These are phyloP conservation scores for Auxenochlorella pyrenoidosa DNA, from an alignment of 139 green algal species.

Conservation along the genomic window DNA sequence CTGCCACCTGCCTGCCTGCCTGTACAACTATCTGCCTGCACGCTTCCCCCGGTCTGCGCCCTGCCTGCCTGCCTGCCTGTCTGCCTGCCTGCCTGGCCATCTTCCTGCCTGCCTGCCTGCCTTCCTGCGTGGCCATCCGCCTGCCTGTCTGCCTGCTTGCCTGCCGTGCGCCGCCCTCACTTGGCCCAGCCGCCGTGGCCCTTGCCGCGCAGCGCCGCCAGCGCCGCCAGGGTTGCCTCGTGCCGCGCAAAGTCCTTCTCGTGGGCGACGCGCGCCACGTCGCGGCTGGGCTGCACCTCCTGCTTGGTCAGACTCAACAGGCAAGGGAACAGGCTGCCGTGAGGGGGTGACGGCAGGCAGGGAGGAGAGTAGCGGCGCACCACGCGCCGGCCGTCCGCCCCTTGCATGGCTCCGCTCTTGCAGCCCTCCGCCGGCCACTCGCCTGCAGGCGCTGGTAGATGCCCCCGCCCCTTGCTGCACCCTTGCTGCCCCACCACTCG, in stretches of 20 bases:
- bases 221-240: constrained; percentile 11
- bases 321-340: too few species aligned
- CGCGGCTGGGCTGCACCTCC: constrained; percentile 29
- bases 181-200: neutral
- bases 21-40: neutral
- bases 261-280: constrained; percentile 10
- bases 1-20: neutral
- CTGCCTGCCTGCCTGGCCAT: neutral
- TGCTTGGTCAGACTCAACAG: neutral
- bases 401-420: too few species aligned
- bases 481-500: too few species aligned
- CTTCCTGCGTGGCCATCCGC: neutral
- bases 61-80: neutral
- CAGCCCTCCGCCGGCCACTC: too few species aligned
- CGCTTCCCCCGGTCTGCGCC: too few species aligned
- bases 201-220: neutral
- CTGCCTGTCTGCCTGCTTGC: neutral
- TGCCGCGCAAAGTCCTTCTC: constrained; percentile 21
- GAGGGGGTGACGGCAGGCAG: too few species aligned
- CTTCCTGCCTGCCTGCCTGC: neutral
- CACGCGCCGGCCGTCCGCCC: too few species aligned
- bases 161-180: neutral
- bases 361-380: too few species aligned
- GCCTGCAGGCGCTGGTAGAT: constrained; percentile 43
- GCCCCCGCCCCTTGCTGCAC: too few species aligned